Evolutionary conservation across 2,329 filamentous ascomycete species (phyloP), one percentile per base, ranked within the genome.

Genomic region (Pestalotiopsis sp.): DNA sequence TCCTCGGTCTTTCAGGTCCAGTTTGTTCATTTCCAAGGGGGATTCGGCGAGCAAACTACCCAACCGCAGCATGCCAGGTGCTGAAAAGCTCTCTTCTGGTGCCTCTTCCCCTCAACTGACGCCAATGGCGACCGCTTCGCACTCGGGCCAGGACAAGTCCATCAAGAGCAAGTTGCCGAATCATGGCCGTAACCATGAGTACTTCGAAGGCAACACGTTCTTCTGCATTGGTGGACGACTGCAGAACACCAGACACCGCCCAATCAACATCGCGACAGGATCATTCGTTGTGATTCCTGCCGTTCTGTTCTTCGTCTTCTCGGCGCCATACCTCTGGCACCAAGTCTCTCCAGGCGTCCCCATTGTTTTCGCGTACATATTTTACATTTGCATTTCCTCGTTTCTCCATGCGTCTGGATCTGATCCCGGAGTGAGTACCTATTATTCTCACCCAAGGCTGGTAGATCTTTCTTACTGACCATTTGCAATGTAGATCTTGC

Each of bases 331-430:
- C 89, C 79, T 97, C 66, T 98, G 94, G 94, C 85, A 90, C 73
- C 87, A 97, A 75, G 87, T 97, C 72, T 97, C 93, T 49, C 95
- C 95, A 39, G 94, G 94, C 66, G 89, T 98, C 75, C 96, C 96
- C 66, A 89, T 98, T 74, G 81, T 93, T 58, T 98, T 97, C 82
- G 95, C 90, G 66, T 99, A 99, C 78, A 77, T 98, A n/a, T 94
- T 94, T 76, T 95, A 92, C 78, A 85, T 99, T 36, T 97, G 93
- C 80, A 85, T 98, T 62, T 97, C 95, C 27, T 98, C 96, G 3
- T 99, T 98, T 77, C 77, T 98, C 67, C 95, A 98, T 81, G 96
- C 95, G 4, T 98, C 96, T 2, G 87, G 92, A 66, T 93, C 95
- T 59, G 95, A 99, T 81, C 95, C 96, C 38, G 96, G 96, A 68